phyloP scores from a whole-genome alignment of 768 basidiomycete species.

The Tylopilus rubrobrunneus region DNA sequence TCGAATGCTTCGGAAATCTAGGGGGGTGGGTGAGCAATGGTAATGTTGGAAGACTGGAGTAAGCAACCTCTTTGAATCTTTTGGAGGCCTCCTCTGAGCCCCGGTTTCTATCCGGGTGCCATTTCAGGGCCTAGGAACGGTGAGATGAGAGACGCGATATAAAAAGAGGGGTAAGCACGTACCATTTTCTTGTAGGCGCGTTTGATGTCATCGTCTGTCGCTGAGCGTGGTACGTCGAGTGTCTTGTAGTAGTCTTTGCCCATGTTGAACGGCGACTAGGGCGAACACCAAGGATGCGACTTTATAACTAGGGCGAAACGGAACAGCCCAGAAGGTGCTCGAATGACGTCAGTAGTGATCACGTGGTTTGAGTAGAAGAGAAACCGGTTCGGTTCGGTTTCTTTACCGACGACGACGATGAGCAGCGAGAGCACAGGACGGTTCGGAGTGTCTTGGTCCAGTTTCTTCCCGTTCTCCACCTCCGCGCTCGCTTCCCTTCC shows the following conservation, averaged over 20 bases:
- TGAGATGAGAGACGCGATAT: not conserved
- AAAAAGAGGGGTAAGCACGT: not conserved
- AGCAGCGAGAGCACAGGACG: no score
- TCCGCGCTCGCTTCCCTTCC: slow-evolving; percentile 53
- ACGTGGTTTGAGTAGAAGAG: slow-evolving; percentile 2
- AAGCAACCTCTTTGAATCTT: slow-evolving; percentile 86
- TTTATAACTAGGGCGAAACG: not conserved
- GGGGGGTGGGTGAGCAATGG: not conserved
- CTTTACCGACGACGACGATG: no score
- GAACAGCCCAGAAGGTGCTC: slow-evolving; percentile 33
- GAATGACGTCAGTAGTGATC: slow-evolving; percentile 28
- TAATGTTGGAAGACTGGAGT: no score
- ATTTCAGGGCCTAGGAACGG: slow-evolving; percentile 69
- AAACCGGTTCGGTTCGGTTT: no score
- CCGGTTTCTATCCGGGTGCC: slow-evolving; percentile 90
- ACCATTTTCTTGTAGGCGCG: slow-evolving; percentile 95
- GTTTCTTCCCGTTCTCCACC: slow-evolving; percentile 68
- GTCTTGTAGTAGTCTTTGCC: slow-evolving; percentile 87
- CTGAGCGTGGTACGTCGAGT: slow-evolving; percentile 69
- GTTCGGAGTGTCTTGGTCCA: slow-evolving; percentile 49
- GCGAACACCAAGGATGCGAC: not conserved
- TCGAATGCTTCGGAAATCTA: slow-evolving; percentile 96
- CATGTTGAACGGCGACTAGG: not conserved
- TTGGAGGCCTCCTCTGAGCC: slow-evolving; percentile 81
- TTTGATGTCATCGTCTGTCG: slow-evolving; percentile 85